A percentile compares a stretch with the other conserved stretches of the same genome.
These are phyloP conservation scores for Scolecobasidium constrictum DNA, from an alignment of 2,329 filamentous ascomycete species.

Conservation along the genomic window DNA sequence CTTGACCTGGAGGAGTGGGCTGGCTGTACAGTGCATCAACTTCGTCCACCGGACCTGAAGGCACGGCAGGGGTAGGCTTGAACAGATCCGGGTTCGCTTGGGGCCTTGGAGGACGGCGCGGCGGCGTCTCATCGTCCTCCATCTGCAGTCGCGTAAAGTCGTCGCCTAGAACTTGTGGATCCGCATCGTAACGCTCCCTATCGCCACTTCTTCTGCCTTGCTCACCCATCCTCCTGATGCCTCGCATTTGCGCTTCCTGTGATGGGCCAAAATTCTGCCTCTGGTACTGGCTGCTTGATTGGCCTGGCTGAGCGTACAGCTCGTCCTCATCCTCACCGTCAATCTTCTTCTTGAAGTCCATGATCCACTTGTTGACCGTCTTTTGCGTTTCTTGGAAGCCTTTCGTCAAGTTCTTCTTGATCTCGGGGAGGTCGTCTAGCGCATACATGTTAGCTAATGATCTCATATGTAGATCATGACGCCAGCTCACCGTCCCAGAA, in stretches of 20 bases:
- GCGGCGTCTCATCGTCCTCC: constrained; percentile 43
- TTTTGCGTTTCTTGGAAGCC: constrained; percentile 90
- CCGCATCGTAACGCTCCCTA: constrained; percentile 86
- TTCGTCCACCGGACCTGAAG: constrained; percentile 60
- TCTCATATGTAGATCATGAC: not conserved
- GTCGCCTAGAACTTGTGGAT: constrained; percentile 80
- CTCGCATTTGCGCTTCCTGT: constrained; percentile 28
- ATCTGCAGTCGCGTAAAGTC: constrained; percentile 66
- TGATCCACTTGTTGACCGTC: constrained; percentile 89
- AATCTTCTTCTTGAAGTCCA: constrained; percentile 80
- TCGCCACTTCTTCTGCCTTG: constrained; percentile 61
- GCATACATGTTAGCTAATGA: constrained; percentile 2
- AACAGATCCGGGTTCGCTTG: constrained; percentile 71
- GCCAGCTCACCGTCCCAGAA: constrained; percentile 63
- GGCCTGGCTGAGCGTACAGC: constrained; percentile 42
- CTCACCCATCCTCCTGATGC: constrained; percentile 26
- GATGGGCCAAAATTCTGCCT: constrained; percentile 26
- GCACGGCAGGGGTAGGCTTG: constrained; percentile 50
- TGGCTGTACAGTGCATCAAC: constrained; percentile 61
- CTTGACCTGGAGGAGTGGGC: constrained; percentile 19
- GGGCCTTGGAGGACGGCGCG: constrained; percentile 49
- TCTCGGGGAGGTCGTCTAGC: constrained; percentile 79
- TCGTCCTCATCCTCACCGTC: constrained; percentile 75
- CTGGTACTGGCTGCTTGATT: constrained; percentile 20
- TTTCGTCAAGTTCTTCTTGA: constrained; percentile 85